phyloP scores from a whole-genome alignment of 2,329 filamentous ascomycete genomes.

The Xylaria sp. region DNA sequence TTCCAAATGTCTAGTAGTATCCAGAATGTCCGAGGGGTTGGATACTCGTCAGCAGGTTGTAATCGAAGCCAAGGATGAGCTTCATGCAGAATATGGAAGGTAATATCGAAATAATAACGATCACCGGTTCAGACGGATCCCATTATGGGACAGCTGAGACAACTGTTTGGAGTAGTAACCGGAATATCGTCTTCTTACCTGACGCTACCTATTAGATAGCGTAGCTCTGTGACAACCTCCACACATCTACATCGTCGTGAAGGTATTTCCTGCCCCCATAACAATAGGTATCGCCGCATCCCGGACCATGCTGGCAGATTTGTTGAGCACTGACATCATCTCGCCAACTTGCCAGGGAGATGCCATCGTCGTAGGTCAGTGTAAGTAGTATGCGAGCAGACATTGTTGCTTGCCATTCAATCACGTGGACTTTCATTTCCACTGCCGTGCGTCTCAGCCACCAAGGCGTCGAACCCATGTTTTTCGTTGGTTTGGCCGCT shows the following conservation, averaged over 20 bases:
- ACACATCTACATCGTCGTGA: not conserved
- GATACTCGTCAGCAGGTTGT: too few species aligned
- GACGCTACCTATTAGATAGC: not conserved
- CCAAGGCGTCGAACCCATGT: not conserved
- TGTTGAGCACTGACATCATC: not conserved
- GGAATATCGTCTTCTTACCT: not conserved
- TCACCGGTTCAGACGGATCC: not conserved
- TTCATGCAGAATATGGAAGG: not conserved
- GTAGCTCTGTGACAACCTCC: not conserved
- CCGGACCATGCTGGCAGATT: not conserved
- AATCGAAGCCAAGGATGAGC: not conserved
- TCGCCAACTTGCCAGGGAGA: not conserved
- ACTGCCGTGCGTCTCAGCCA: conserved; percentile 8
- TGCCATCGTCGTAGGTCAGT: too few species aligned
- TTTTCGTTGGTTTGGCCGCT: conserved; percentile 8
- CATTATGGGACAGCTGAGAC: not conserved
- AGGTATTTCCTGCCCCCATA: not conserved
- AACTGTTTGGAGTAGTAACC: not conserved
- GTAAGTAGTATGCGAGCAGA: not conserved
- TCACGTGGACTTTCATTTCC: conserved; percentile 11
- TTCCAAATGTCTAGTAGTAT: not conserved
- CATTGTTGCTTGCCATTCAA: conserved; percentile 3
- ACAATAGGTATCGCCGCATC: not conserved
- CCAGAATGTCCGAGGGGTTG: not conserved
- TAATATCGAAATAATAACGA: not conserved